Percentiles rank a stretch among this genome's conserved stretches.
phyloP scores from a whole-genome alignment of 345 rosid genomes.

The Iberis pinnata region DNA sequence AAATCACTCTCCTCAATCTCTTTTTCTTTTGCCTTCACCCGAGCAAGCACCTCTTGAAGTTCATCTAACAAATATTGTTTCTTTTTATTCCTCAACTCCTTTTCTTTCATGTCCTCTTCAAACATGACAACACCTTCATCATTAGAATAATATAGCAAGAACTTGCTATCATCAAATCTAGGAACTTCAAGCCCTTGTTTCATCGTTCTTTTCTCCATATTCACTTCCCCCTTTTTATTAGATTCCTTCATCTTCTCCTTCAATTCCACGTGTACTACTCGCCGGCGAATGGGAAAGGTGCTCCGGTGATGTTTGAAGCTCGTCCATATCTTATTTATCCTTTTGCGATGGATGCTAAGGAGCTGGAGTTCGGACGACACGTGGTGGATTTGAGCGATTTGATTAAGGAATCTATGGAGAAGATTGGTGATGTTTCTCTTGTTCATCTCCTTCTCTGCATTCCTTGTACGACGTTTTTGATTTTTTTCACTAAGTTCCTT shows the following conservation, averaged over 20 bases:
- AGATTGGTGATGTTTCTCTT: constrained; percentile 14
- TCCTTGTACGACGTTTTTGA: not conserved
- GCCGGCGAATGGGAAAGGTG: constrained; percentile 43
- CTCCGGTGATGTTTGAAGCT: constrained; percentile 56
- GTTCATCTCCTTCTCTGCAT: not conserved
- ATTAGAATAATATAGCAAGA: constrained; percentile 65
- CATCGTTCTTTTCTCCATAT: constrained; percentile 62
- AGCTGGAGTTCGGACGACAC: constrained; percentile 72
- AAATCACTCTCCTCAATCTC: constrained; percentile 58
- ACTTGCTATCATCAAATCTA: constrained; percentile 76
- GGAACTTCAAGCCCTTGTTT: constrained; percentile 69
- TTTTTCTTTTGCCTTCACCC: constrained; percentile 60
- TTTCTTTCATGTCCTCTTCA: constrained; percentile 54
- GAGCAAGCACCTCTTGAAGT: constrained; percentile 55
- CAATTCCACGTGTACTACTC: constrained; percentile 72
- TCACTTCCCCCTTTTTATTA: no score
- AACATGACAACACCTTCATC: constrained; percentile 75
- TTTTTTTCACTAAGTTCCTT: no score
- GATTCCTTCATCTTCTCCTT: no score
- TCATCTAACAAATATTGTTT: constrained; percentile 45
- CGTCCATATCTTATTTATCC: constrained; percentile 66
- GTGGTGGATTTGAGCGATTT: constrained; percentile 59
- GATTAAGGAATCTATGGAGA: constrained; percentile 74
- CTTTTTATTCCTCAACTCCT: constrained; percentile 40
- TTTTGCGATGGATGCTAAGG: constrained; percentile 72